Evolutionary conservation across 345 rosid genomes (phyloP), one percentile per base, ranked within the genome.

Genomic region (Ricinus communis): DNA sequence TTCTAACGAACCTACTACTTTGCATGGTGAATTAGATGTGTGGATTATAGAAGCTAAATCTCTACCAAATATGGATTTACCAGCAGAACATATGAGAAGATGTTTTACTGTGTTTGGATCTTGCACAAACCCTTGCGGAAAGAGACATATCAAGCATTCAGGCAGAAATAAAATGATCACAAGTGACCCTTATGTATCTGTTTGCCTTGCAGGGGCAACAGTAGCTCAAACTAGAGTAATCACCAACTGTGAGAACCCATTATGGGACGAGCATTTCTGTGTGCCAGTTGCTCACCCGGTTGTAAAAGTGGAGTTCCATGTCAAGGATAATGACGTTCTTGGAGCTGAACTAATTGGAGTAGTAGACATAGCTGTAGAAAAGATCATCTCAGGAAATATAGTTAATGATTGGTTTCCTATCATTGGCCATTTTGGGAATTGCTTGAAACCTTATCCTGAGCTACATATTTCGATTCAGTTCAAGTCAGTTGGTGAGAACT

Each of bases 41-140:
- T 82, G 81, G 80, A 82, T 89, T 43, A 53, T 84, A 64, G 95
- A 87, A 71, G 95, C 95, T 13, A 87, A 82, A 54, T 79, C 77
- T 41, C 88, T 89, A 60, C 95, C 95, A 3, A 89, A 87, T 70
- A 84, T 89, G 95, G 95, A 89, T 84, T 47, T 84, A 53, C 82
- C 84, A 56, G 74, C 90, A 30, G 95, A 84, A 31, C 78, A 83
- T 58, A 67, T 86, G 80, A 82, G 87, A 72, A 81, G 55, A 71
- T 84, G 85, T 72, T 82, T 84, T 66, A 58, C 77, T 15, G 70
- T 83, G 71, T 52, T 80, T 30, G 80, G 82, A 13, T 43, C 82
- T 51, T 85, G 79, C 73, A 27, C 66, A 22, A n/a, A 79, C 45
- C 81, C 70, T 0, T 79, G 74, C n/a, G 38, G 76, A 15, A 69